Conservation (phyloP, 768 basidiomycete species). For the Candolleomyces aberdarensis region DNA sequence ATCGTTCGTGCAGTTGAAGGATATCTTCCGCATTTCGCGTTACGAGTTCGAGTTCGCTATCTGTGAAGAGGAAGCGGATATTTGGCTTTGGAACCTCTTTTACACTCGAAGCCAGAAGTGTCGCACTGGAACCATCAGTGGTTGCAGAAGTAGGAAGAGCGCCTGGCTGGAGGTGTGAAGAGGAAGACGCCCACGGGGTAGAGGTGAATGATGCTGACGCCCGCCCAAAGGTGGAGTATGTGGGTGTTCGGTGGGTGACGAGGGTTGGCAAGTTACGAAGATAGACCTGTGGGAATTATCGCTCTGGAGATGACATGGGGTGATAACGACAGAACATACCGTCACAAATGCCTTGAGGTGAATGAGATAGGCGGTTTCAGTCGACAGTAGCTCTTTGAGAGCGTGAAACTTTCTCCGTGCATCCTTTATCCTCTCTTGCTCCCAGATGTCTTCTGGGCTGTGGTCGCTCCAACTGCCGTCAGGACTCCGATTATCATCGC, state of each 20-base stretch:
- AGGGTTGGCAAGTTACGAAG: slow-evolving; percentile 55
- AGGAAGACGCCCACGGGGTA: slow-evolving; percentile 44
- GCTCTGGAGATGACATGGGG: slow-evolving; percentile 2
- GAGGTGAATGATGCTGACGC: slow-evolving; percentile 41
- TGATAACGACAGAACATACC: slow-evolving; percentile 33
- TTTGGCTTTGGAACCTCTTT: slow-evolving; percentile 28
- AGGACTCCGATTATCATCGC: slow-evolving; percentile 17
- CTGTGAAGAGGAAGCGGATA: slow-evolving; percentile 52
- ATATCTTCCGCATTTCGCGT: slow-evolving; percentile 69
- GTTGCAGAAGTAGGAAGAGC: slow-evolving; percentile 16
- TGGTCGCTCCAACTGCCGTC: slow-evolving; percentile 26
- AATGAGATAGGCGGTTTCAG: slow-evolving; percentile 78
- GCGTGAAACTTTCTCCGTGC: slow-evolving; percentile 61
- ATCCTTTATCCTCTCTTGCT: slow-evolving; percentile 40
- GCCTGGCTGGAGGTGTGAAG: slow-evolving; percentile 27
- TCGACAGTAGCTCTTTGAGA: slow-evolving; percentile 79
- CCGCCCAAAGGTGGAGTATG: slow-evolving; percentile 33
- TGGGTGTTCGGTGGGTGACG: slow-evolving; percentile 34
- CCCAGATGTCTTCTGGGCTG: slow-evolving; percentile 25
- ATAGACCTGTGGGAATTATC: slow-evolving; percentile 49
- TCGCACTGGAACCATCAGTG: slow-evolving; percentile 13
- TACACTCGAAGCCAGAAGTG: slow-evolving; percentile 18
- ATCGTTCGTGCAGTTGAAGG: slow-evolving; percentile 63
- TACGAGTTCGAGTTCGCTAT: slow-evolving; percentile 54
- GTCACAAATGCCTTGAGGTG: slow-evolving; percentile 77